Percentiles rank a stretch among this genome's conserved stretches.
phyloP scores from a whole-genome alignment of 2,329 filamentous ascomycete species.

The Neonectria neomacrospora region DNA sequence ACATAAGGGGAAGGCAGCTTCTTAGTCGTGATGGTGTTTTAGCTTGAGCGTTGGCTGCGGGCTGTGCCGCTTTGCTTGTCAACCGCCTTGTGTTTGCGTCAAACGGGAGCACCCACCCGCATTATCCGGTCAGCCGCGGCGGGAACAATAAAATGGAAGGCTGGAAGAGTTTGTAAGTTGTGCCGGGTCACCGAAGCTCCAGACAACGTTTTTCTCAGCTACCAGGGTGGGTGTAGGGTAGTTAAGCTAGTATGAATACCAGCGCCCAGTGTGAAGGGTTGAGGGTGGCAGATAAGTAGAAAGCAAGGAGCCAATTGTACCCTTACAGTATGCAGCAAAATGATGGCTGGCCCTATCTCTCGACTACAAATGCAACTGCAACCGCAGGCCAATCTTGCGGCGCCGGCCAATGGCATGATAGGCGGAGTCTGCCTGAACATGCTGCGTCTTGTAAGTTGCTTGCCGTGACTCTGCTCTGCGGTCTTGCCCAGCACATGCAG shows the following conservation, averaged over 20 bases:
- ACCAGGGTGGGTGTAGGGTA: slow-evolving; percentile 34
- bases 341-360: background rate
- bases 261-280: slow-evolving; percentile 9
- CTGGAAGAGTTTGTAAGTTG: slow-evolving; percentile 12
- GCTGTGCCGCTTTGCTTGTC: slow-evolving; percentile 35
- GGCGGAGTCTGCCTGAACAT: background rate
- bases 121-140: slow-evolving; percentile 2
- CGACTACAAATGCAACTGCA: slow-evolving; percentile 18
- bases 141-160: slow-evolving; percentile 1
- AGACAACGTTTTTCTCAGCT: slow-evolving; percentile 7
- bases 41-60: slow-evolving; percentile 30
- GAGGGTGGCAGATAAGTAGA: slow-evolving; percentile 25
- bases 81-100: background rate
- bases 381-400: slow-evolving; percentile 19
- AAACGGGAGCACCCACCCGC: slow-evolving; percentile 4
- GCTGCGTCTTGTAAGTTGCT: slow-evolving; percentile 2
- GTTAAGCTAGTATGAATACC: background rate
- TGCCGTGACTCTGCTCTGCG: slow-evolving; percentile 15
- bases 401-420: slow-evolving; percentile 1
- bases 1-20: slow-evolving; percentile 16
- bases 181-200: slow-evolving; percentile 19
- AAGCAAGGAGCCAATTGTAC: slow-evolving; percentile 17
- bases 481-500: slow-evolving; percentile 19
- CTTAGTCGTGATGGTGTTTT: slow-evolving; percentile 27
- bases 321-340: slow-evolving; percentile 19